Base-by-base conservation (phyloP, 306 rosid genomes). In the Luffa aegyptiaca region DNA sequence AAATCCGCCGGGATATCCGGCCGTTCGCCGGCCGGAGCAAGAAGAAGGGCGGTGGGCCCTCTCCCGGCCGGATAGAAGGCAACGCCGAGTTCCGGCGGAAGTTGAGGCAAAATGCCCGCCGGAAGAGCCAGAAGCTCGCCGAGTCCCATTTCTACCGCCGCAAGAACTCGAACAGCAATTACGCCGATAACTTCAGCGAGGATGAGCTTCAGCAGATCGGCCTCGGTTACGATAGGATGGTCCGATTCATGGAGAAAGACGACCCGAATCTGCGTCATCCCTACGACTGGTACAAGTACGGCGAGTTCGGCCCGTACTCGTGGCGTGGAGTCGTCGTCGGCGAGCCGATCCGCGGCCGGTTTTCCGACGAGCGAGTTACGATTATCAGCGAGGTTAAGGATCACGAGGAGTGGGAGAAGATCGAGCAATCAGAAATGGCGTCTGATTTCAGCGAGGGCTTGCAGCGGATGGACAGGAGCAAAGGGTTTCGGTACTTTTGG, bases 281-380 rank as follows among this genome's bases (percentile, higher is more conserved):
- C 0, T 18, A 89, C 61, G 97, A 95, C 76, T 92, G 97, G 98
- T 95, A 90, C 86, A 95, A 92, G 77, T 91, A 95, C 83, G 97
- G 98, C 57, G 82, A 95, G 79, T 95, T 72, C 58, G 97, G 97
- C 37, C 97, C 98, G 13, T 95, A 71, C 79, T 87, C 97, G 48
- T 92, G 97, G 97, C 91, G 96, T 6, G 98, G 96, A n/a, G 81
- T 95, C 39, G 97, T 95, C 13, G 81, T 92, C 0, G 97, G 98
- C 2, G 93, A 95, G 17, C 97, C 96, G 0, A 81, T 95, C 77
- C 91, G 90, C 0, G 98, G 97, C 0, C 82, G 97, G 57, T 83
- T 91, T 52, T 69, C 90, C 0, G 93, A 92, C 61, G 97, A 92
- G 83, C 84, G 92, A 36, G 98, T 95, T 79, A 85, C 93, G 8